A percentile compares a stretch with the other conserved stretches of the same genome.
Evolutionary conservation across 2,329 filamentous ascomycete genomes (phyloP).

Genomic region (Sporothrix phasma): DNA sequence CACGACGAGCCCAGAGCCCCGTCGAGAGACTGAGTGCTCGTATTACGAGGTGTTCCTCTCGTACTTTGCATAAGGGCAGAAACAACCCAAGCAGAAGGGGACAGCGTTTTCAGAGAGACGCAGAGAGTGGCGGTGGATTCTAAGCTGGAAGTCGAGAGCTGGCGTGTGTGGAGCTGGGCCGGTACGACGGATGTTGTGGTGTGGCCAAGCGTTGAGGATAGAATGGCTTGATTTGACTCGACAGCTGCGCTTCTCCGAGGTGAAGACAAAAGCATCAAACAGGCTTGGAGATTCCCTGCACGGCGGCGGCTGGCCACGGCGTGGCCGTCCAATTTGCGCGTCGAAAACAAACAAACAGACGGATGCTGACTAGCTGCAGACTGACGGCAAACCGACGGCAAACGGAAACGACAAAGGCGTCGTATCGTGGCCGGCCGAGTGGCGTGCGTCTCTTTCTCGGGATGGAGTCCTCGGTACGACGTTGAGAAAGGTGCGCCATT

Average conservation of each 20-base stretch:
- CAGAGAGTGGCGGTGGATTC: not conserved
- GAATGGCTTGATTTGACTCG: no score
- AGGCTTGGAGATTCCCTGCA: no score
- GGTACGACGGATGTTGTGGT: not conserved
- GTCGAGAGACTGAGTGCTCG: not conserved
- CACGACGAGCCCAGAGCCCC: constrained; percentile 16
- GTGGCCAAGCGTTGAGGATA: not conserved
- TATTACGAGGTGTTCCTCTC: no score
- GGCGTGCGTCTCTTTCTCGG: not conserved
- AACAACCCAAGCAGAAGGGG: not conserved
- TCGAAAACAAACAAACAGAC: not conserved
- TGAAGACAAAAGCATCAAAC: not conserved
- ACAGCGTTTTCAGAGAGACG: not conserved
- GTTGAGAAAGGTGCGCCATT: not conserved
- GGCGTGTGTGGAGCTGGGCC: constrained; percentile 10
- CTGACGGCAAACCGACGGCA: not conserved
- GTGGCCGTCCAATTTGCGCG: not conserved
- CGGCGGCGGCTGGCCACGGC: not conserved
- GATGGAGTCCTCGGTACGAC: not conserved
- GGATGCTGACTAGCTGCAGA: no score
- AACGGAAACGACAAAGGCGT: not conserved
- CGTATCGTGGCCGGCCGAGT: not conserved
- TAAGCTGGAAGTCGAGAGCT: not conserved
- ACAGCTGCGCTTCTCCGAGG: no score
- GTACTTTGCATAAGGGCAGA: no score